phyloP scores from a whole-genome alignment of 495 filamentous ascomycete species.

The Letharia lupina region DNA sequence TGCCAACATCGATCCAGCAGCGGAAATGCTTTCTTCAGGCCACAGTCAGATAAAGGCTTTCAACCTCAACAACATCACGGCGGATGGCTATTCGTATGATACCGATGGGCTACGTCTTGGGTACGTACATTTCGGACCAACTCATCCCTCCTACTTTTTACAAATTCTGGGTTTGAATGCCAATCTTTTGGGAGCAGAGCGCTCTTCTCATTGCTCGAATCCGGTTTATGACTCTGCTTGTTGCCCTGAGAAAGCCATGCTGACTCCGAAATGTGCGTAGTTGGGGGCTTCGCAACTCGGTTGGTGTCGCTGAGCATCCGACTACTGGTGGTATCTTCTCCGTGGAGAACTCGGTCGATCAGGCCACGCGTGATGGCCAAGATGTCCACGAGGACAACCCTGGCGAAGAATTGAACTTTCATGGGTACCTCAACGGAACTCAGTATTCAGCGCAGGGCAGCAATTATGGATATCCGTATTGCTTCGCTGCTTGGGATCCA shows the following conservation, averaged over 20 bases:
- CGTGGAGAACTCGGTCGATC: slow-evolving; percentile 66
- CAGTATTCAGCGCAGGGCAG: slow-evolving; percentile 32
- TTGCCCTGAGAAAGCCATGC: too few species aligned
- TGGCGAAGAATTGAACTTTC: slow-evolving; percentile 66
- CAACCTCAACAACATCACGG: slow-evolving; percentile 42
- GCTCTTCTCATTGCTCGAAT: too few species aligned
- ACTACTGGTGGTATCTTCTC: slow-evolving; percentile 49
- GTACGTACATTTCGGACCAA: too few species aligned
- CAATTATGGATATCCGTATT: slow-evolving; percentile 62
- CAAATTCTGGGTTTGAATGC: too few species aligned
- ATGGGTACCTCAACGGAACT: slow-evolving; percentile 49
- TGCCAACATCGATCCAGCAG: slow-evolving; percentile 48
- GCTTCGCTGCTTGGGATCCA: slow-evolving; percentile 55
- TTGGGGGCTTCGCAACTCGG: slow-evolving; percentile 65
- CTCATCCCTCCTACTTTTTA: too few species aligned
- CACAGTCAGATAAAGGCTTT: slow-evolving; percentile 60
- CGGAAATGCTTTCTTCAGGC: slow-evolving; percentile 41
- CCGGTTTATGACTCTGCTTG: too few species aligned
- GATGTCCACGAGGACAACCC: slow-evolving; percentile 66
- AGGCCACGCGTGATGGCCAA: slow-evolving; percentile 45
- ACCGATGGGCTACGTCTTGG: slow-evolving; percentile 51
- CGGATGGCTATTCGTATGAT: slow-evolving; percentile 34
- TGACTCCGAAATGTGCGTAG: too few species aligned
- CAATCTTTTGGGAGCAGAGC: too few species aligned
- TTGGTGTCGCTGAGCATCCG: slow-evolving; percentile 56